phyloP scores from a whole-genome alignment of 179 eudicot species.

The Silene coronaria region DNA sequence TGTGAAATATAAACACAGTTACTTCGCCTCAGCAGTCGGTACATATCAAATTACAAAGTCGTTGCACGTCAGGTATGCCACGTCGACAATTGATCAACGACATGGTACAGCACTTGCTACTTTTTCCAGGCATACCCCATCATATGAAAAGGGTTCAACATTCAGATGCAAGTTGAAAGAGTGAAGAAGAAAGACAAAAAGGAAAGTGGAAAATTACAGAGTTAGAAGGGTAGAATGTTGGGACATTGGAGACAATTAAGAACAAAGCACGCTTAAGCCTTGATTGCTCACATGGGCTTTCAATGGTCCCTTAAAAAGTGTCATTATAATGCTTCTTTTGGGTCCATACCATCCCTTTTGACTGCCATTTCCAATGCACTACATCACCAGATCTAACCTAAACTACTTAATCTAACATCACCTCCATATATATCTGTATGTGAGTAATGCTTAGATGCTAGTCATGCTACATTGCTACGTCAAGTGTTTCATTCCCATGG shows the following conservation, averaged over 20 bases:
- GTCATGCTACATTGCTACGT: too few species aligned
- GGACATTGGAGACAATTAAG: conserved; percentile 26
- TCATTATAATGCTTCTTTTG: conserved; percentile 26
- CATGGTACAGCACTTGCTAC: too few species aligned
- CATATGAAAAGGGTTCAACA: too few species aligned
- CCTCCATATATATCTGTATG: neutral
- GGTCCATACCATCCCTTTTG: conserved; percentile 15
- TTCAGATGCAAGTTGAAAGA: neutral
- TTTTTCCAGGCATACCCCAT: too few species aligned
- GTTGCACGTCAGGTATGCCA: too few species aligned
- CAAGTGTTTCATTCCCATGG: conserved; percentile 1
- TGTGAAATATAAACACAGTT: too few species aligned
- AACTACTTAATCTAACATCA: neutral
- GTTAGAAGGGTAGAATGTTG: conserved; percentile 19
- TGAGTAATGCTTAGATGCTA: too few species aligned
- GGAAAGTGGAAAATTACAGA: conserved; percentile 8
- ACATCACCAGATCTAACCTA: neutral
- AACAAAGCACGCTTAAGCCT: conserved; percentile 26
- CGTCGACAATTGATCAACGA: too few species aligned
- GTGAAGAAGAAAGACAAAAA: conserved; percentile 1
- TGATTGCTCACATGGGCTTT: conserved; percentile 25
- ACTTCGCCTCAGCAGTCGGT: too few species aligned
- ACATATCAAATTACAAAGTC: too few species aligned
- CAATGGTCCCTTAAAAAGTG: conserved; percentile 19
- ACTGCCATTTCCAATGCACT: conserved; percentile 16